Evolutionary conservation across 306 rosid genomes (phyloP).

Genomic region (Glycine soja): DNA sequence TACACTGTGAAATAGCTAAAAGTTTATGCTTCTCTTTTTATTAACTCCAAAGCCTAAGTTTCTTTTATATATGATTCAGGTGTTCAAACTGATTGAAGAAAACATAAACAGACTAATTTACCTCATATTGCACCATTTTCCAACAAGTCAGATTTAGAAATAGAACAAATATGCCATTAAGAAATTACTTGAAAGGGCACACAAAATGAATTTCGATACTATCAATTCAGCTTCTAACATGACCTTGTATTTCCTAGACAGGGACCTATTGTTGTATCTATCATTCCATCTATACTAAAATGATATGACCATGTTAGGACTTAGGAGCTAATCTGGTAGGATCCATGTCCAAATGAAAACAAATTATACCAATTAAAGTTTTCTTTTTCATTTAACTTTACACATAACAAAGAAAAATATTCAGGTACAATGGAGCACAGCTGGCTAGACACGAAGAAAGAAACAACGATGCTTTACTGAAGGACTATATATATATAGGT

Average conservation of each 20-base stretch:
- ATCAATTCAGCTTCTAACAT: conserved; percentile 38
- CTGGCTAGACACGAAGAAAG: conserved; percentile 3
- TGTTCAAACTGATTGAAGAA: conserved; percentile 35
- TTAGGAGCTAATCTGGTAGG: background rate
- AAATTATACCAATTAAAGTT: conserved; percentile 21
- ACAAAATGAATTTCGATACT: conserved; percentile 17
- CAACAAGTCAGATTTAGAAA: conserved; percentile 26
- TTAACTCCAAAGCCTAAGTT: conserved; percentile 1
- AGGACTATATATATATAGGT: background rate
- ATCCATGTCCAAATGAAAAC: conserved; percentile 23
- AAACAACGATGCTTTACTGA: conserved; percentile 6
- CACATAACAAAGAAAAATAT: background rate
- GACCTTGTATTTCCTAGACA: conserved; percentile 4
- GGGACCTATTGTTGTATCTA: background rate
- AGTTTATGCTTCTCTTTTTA: conserved; percentile 14
- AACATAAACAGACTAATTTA: conserved; percentile 25
- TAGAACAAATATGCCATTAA: background rate
- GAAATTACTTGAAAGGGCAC: conserved; percentile 28
- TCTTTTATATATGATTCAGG: conserved; percentile 17
- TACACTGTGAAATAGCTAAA: conserved; percentile 40
- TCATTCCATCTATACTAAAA: conserved; percentile 4
- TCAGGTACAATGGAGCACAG: background rate
- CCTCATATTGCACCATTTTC: conserved; percentile 7
- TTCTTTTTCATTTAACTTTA: conserved; percentile 2
- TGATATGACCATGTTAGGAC: conserved; percentile 2